Evolutionary conservation across 257 asterid genomes (phyloP).

Genomic region (Solanum corneliomulleri): DNA sequence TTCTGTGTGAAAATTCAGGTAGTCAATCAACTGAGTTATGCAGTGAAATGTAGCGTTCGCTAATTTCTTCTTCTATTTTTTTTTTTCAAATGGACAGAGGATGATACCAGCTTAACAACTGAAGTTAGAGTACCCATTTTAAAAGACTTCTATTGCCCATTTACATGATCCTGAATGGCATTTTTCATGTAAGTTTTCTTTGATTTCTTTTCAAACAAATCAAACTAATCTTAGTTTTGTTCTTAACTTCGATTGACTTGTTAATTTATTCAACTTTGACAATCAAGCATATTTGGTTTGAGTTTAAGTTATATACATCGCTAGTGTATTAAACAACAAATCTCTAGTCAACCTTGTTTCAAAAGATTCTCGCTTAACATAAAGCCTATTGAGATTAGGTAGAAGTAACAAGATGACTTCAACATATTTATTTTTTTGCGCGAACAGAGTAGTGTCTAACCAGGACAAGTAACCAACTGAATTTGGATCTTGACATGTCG

Average conservation of each 20-base stretch:
- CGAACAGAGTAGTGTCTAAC: not conserved
- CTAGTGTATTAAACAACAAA: not conserved
- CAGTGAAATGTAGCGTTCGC: not conserved
- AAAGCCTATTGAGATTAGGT: not conserved
- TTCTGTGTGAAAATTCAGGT: not conserved
- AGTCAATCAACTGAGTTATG: not conserved
- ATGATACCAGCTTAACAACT: conserved; percentile 72
- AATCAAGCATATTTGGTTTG: not conserved
- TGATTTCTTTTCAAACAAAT: not conserved
- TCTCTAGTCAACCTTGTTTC: not conserved
- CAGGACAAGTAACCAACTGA: not conserved
- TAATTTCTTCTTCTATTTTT: not conserved
- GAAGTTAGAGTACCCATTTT: conserved; percentile 78
- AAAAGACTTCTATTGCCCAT: conserved; percentile 54
- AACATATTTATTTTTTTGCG: not conserved
- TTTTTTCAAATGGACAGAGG: conserved; percentile 44
- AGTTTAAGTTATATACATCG: not conserved
- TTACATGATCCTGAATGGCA: conserved; percentile 74
- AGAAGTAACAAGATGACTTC: not conserved
- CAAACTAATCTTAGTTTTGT: not conserved
- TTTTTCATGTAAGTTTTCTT: conserved; percentile 39
- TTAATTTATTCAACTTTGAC: not conserved
- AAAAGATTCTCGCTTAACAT: not conserved
- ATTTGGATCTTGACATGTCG: not conserved
- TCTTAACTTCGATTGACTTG: not conserved